phyloP scores from a whole-genome alignment of 352 stramenopile species.

The Pythium dissimile region DNA sequence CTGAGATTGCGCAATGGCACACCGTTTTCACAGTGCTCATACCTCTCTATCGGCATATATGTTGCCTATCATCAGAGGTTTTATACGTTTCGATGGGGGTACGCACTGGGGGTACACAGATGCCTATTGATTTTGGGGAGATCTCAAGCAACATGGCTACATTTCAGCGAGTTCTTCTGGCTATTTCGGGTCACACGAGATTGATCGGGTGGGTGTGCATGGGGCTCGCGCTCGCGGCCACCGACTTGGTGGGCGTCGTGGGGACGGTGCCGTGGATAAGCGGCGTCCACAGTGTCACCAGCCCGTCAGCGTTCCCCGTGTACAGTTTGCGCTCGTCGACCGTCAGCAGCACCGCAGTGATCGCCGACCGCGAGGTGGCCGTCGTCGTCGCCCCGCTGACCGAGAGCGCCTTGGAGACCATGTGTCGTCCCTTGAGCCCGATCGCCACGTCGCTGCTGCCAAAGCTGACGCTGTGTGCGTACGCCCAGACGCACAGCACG shows the following conservation, averaged over 20 bases:
- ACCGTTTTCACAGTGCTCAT: no score
- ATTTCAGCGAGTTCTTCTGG: neutral
- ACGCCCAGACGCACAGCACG: constrained; percentile 61
- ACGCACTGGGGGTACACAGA: no score
- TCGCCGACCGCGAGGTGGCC: constrained; percentile 25
- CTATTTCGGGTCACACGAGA: constrained; percentile 16
- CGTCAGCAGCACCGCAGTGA: constrained; percentile 51
- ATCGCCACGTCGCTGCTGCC: constrained; percentile 45
- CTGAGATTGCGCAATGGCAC: no score
- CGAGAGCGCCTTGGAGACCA: constrained; percentile 25
- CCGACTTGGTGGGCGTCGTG: constrained; percentile 21
- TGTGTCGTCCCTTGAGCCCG: constrained; percentile 49
- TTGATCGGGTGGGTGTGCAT: neutral
- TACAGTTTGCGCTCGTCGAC: constrained; percentile 59
- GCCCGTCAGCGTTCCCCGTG: constrained; percentile 49
- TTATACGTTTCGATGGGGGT: neutral
- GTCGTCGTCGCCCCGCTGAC: neutral
- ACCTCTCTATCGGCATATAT: no score
- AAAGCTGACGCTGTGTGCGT: constrained; percentile 38
- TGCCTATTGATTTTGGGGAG: constrained; percentile 1
- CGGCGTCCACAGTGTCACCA: constrained; percentile 48
- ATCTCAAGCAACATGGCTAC: constrained; percentile 8
- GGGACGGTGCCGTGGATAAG: neutral
- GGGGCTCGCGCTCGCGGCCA: constrained; percentile 9
- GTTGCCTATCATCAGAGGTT: neutral